Evolutionary conservation across 1,284 basidiomycete genomes (phyloP), one percentile per base, ranked within the genome.

Genomic region (Polyporus tsugae): DNA sequence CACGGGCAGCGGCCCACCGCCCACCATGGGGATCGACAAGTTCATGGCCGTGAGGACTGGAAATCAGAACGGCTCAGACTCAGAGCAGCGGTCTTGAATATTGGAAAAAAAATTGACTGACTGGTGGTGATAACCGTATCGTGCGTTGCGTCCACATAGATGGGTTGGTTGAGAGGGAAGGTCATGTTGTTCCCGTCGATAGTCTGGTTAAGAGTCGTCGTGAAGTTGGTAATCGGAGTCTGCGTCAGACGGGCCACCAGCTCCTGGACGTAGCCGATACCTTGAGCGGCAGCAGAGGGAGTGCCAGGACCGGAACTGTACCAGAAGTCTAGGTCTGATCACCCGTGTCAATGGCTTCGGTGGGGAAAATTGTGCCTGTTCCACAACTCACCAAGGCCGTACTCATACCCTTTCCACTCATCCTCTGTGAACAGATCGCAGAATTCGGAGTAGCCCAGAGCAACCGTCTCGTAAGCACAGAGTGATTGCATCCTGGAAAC

Each of bases 381-480:
- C 19, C 10, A 35, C 17, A 11, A 62, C 74, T 63, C 46, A 86
- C 83, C 85, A 33, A 75, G 74, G 29, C 77, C 76, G 74, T 91
- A 91, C 70, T 89, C 86, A 75, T 85, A 92, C 0, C 87, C 86
- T 69, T 85, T 82, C 88, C 89, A 92, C 76, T 92, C 91, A 60
- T 87, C 83, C 70, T 89, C 82, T 15, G 89, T 91, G 77, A 91
- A 91, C 5, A 91, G 77, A 15, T 81, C 78, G 74, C 89, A 85
- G 72, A 86, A 86, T 19, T 72, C 67, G 9, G 83, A 84, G 70
- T 83, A 91, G 0, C 91, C 91, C 41, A 92, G 84, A 0, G 90
- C 84, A 36, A 91, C 88, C 9, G 90, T 91, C 84, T 90, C 89
- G 72, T 89, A 90, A 2, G 88, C 86, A 74, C 89, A 90, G 33